phyloP scores from a whole-genome alignment of 2,329 filamentous ascomycete species.

The Colletotrichum shisoi region DNA sequence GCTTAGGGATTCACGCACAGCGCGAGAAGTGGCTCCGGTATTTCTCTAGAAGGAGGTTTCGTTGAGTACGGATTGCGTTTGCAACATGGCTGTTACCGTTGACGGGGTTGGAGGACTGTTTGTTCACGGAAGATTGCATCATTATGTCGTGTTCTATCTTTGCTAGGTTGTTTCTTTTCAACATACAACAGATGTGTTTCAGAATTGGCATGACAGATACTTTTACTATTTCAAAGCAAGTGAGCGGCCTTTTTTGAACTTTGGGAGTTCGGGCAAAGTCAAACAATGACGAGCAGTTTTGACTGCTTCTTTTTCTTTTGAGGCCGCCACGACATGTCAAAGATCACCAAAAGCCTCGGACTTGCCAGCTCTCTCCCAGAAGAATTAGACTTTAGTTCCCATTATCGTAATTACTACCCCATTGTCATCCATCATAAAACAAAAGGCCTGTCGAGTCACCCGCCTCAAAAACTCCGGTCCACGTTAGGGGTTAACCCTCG shows the following conservation, averaged over 20 bases:
- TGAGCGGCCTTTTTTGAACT: too few species aligned
- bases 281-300: too few species aligned
- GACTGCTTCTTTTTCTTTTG: too few species aligned
- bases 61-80: background rate
- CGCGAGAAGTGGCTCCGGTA: background rate
- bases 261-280: too few species aligned
- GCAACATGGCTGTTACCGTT: background rate
- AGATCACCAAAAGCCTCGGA: background rate
- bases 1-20: background rate
- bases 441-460: too few species aligned
- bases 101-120: background rate
- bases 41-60: background rate
- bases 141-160: background rate
- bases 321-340: background rate
- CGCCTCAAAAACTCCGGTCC: background rate
- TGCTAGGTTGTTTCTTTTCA: background rate
- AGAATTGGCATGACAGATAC: background rate
- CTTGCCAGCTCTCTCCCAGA: background rate
- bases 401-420: background rate
- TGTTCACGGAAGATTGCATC: background rate
- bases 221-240: too few species aligned
- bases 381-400: too few species aligned
- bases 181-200: background rate
- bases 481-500: background rate
- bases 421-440: constrained; percentile 10